Evolutionary conservation across 2,329 filamentous ascomycete species (phyloP), one percentile per base, ranked within the genome.

Genomic region (Aspergillus floridensis): DNA sequence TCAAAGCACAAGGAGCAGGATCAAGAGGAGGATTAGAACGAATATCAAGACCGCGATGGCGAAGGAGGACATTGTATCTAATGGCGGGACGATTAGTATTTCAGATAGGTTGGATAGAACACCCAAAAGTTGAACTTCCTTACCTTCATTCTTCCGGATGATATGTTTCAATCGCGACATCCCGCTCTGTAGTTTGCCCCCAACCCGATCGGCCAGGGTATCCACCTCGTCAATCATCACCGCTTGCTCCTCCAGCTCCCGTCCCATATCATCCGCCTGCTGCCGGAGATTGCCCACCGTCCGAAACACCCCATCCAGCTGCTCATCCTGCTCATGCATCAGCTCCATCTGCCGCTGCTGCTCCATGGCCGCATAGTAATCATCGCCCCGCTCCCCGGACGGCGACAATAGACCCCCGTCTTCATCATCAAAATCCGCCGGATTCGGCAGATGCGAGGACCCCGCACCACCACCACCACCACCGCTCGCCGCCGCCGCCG

Each of bases 241-340:
- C 22, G 84, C 84, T 81, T 99, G 95, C 79, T 99, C 95, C 77
- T 97, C 96, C 49, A 99, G 81, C 80, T 99, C 95, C 59, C 93
- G 83, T 1, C 95, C 93, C 93, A 99, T 99, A 68, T 92, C 91
- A 76, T 96, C 88, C 1, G 95, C 96, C 81, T 98, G 95, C 72
- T 89, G 84, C 58, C 93, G 83, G 72, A 99, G 78, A 72, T 92
- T 97, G 2, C 93, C 93, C 24, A 99, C 95, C 1, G 93, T 98
- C 66, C 88, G 86, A 73, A 96, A 96, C 50, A 99, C 93, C 16
- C 90, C 91, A 72, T 98, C 93, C 1, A 99, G 83, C 68, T 95
- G 90, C 77, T 93, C 84, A 73, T 99, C 95, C 80, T 99, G 95
- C 76, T 97, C 92, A 66, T 89, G 86, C 89, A 99, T 93, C 77